Conservation (phyloP, 1,284 basidiomycete species). For the Puccinia horiana region DNA sequence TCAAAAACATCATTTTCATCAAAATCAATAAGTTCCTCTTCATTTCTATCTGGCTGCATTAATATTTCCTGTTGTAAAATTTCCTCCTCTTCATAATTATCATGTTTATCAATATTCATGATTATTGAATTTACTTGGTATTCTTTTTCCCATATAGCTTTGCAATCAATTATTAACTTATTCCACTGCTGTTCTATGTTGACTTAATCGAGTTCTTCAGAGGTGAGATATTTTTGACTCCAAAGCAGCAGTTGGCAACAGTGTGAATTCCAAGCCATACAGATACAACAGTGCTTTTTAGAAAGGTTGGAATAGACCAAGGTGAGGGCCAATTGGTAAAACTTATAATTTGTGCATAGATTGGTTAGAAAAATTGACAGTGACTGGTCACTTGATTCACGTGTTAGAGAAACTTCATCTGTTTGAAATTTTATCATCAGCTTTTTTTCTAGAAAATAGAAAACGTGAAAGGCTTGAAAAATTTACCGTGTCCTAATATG, state of each 20-base stretch:
- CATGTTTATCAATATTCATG: not conserved
- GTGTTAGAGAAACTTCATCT: not conserved
- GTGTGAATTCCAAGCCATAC: conserved; percentile 13
- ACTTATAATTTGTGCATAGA: not conserved
- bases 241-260: not conserved
- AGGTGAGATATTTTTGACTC: not conserved
- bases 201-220: not conserved
- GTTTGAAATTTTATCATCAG: not conserved
- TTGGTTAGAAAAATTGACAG: not conserved
- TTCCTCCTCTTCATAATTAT: not conserved
- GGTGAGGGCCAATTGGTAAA: not conserved
- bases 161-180: not conserved
- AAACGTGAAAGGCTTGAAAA: not conserved
- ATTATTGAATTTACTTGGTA: not conserved
- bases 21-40: too few species aligned
- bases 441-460: not conserved
- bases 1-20: too few species aligned
- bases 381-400: not conserved
- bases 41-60: not conserved
- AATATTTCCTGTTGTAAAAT: conserved; percentile 1
- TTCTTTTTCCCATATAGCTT: not conserved
- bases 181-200: not conserved
- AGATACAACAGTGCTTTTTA: not conserved
- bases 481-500: not conserved
- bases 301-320: not conserved